Percentiles rank a stretch among this genome's conserved stretches.
Evolutionary conservation across 2,329 filamentous ascomycete genomes (phyloP).

Genomic region (Nemania sp.): DNA sequence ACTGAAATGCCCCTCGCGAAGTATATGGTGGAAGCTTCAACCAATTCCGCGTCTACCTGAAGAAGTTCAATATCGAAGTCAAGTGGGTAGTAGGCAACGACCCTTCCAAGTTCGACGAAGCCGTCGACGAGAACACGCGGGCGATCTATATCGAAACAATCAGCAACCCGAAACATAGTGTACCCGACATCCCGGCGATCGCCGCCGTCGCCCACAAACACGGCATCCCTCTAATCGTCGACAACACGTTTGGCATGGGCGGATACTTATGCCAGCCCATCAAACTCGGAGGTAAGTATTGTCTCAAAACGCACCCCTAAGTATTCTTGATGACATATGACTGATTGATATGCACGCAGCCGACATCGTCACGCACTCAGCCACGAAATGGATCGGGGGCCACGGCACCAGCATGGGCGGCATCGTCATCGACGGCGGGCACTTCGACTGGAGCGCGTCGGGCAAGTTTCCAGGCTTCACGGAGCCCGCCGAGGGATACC

Average conservation of each 20-base stretch:
- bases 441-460: constrained; percentile 72
- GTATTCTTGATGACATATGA: constrained; percentile 4
- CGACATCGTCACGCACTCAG: constrained; percentile 72
- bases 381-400: constrained; percentile 75
- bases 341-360: constrained; percentile 42
- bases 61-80: constrained; percentile 43
- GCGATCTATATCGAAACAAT: constrained; percentile 41
- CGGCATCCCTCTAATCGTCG: constrained; percentile 49
- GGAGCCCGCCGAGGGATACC: constrained; percentile 69
- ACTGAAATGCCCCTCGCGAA: constrained; percentile 20
- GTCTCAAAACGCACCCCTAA: constrained; percentile 6
- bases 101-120: constrained; percentile 37
- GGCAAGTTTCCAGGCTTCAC: constrained; percentile 72
- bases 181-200: constrained; percentile 70
- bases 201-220: constrained; percentile 58
- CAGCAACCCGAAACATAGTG: constrained; percentile 42
- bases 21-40: constrained; percentile 45
- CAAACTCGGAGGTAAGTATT: constrained; percentile 60
- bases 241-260: constrained; percentile 74
- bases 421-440: constrained; percentile 68
- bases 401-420: constrained; percentile 73
- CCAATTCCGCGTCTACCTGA: constrained; percentile 44
- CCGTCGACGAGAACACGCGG: constrained; percentile 39
- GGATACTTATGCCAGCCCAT: constrained; percentile 69
- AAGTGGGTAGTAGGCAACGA: constrained; percentile 43